Evolutionary conservation across 257 asterid genomes (phyloP).

Genomic region (Eucommia ulmoides): DNA sequence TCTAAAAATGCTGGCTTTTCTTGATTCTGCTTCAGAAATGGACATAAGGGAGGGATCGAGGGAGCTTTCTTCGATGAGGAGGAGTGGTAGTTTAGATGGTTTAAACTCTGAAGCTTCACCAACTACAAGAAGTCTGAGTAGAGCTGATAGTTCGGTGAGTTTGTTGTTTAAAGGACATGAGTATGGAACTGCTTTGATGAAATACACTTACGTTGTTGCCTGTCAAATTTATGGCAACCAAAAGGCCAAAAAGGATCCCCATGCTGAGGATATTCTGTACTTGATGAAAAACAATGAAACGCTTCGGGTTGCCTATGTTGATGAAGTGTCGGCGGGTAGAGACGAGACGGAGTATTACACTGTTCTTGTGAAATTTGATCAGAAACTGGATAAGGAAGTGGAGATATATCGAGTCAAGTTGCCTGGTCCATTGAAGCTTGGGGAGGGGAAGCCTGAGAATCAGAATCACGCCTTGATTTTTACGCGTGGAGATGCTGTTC

Average conservation of each 20-base stretch:
- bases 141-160: slow-evolving; percentile 68
- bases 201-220: slow-evolving; percentile 88
- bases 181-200: slow-evolving; percentile 91
- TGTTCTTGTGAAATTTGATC: slow-evolving; percentile 90
- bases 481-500: slow-evolving; percentile 97
- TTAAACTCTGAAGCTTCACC: slow-evolving; percentile 37
- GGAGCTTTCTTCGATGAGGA: slow-evolving; percentile 66
- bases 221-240: slow-evolving; percentile 98
- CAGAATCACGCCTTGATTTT: slow-evolving; percentile 95
- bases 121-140: slow-evolving; percentile 66
- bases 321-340: slow-evolving; percentile 89
- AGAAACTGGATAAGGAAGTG: slow-evolving; percentile 64
- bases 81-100: slow-evolving; percentile 28
- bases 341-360: slow-evolving; percentile 76
- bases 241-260: slow-evolving; percentile 95
- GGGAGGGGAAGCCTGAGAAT: slow-evolving; percentile 98
- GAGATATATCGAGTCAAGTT: slow-evolving; percentile 94
- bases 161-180: slow-evolving; percentile 80
- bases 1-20: slow-evolving; percentile 93
- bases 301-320: slow-evolving; percentile 98
- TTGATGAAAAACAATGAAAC: slow-evolving; percentile 90
- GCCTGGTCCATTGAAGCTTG: slow-evolving; percentile 96
- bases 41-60: slow-evolving; percentile 84
- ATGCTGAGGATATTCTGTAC: slow-evolving; percentile 81
- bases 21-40: slow-evolving; percentile 98